Evolutionary conservation across 2,329 filamentous ascomycete species (phyloP).

Genomic region (Periglandula ipomoeae): DNA sequence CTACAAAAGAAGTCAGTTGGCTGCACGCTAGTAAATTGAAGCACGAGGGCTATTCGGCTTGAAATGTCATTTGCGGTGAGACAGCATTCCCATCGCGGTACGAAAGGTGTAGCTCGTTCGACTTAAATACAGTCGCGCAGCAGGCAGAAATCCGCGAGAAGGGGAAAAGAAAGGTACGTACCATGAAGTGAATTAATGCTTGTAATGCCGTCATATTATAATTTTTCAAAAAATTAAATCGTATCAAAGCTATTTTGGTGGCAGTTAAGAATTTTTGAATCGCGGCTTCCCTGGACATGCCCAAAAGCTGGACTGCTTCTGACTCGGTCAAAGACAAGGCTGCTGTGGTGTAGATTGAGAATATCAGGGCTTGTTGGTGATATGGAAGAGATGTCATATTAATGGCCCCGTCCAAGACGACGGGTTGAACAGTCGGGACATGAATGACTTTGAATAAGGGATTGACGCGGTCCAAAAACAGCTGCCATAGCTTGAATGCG

Average conservation of each 20-base stretch:
- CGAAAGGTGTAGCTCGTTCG: no score
- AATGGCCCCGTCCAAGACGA: constrained; percentile 53
- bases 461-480: constrained; percentile 65
- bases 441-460: constrained; percentile 66
- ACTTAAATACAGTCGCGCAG: no score
- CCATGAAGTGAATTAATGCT: constrained; percentile 48
- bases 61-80: no score
- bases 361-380: constrained; percentile 52
- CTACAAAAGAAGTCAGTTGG: constrained; percentile 24
- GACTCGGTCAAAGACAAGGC: constrained; percentile 43
- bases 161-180: constrained; percentile 18
- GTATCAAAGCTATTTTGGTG: constrained; percentile 39
- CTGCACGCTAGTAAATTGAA: no score
- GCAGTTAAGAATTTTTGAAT: constrained; percentile 43
- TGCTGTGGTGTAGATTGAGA: constrained; percentile 56
- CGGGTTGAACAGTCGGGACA: constrained; percentile 57
- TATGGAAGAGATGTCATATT: constrained; percentile 45
- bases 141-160: background rate
- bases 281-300: constrained; percentile 38
- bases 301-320: constrained; percentile 46
- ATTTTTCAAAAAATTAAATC: constrained; percentile 47
- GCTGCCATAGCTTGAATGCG: constrained; percentile 64
- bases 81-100: no score
- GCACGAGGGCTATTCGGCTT: no score
- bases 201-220: constrained; percentile 51